Base-by-base conservation (phyloP, 345 rosid species). In the Brassica nigra region DNA sequence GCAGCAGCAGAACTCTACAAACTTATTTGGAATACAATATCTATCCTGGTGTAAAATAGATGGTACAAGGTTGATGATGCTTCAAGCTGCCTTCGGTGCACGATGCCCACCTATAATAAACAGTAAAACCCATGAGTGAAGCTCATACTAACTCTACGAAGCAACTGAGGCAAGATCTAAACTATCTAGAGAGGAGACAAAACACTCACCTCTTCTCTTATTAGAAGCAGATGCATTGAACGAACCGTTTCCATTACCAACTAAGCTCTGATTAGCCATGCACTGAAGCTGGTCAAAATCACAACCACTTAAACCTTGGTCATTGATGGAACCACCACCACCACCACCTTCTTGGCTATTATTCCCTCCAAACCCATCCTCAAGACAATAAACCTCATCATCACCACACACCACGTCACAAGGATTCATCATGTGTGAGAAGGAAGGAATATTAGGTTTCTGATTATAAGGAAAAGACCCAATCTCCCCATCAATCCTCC, bases 401-500 rank as follows among this genome's bases (percentile, higher is more conserved):
- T 76, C 83, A 47, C 99, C 18, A 18, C 18, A 95, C 75, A 83
- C 91, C 73, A 89, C 77, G 58, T 89, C 89, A 85, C 98, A 95
- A 4, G 98, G 90, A 82, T 90, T 93, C 91, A 91, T 84, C 87
- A 89, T 84, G 78, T 85, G 87, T 6, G 91, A 84, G 75, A 85
- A 84, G 31, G 84, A 81, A 2, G 87, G 78, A 70, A 86, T 49
- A 73, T 81, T 87, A 18, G 59, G 66, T 83, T 92, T 95, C 86
- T 93, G 98, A 83, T 95, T 18, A 18, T 18, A 93, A 18, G 99
- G 99, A 74, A 95, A 95, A 18, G 97, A 78, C 18, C 99, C 98
- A 62, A 95, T 93, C 79, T 93, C 99, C 71, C 99, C 98, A 74
- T 95, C 99, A 6, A 95, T 95, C 77, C 99, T 89, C 27, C 99